Evolutionary conservation across 139 green algal species (phyloP), one percentile per base, ranked within the genome.

Genomic region (Chlamydomonas asymmetrica): DNA sequence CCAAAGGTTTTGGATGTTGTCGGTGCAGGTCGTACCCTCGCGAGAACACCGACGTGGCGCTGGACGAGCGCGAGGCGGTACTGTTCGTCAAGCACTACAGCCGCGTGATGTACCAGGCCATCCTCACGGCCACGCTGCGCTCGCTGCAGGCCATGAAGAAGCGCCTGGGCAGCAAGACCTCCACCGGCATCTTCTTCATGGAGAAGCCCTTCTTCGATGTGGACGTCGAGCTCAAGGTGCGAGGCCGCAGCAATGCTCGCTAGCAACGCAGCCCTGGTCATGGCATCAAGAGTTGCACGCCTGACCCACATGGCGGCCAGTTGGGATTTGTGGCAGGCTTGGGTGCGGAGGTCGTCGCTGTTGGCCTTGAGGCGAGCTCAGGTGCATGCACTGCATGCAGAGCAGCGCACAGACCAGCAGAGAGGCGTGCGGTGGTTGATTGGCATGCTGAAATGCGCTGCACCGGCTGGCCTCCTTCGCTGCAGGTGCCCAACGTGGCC

Each of bases 141-240:
- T 92, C 80, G 74, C 91, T 97, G 70, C 63, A 73, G 37, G 84
- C 85, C 23, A 91, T 98, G 83, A 93, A 95, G 83, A 82, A 84
- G 57, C 90, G 92, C 5, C 81, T 97, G 40, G 91, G 79, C 38
- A 83, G 72, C 63, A 87, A 88, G 64, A 76, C 73, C 18, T 76
- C 64, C 29, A 85, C 77, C 25, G 90, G 90, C 43, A 90, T 94
- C 65, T 87, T 90, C 38, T 96, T 89, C 82, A 84, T 94, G 71
- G 91, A 92, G 78, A 78, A 83, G 18, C 92, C 92, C 38, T 94
- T 97, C 82, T 96, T 97, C 70, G 86, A 95, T 49, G 92, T 96
- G 56, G 91, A 97, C 67, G 90, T 98, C 27, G 87, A 97, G 88
- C 91, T 98, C 45, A 92, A 89, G 66, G 87, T 91, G 52, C 5